These are phyloP conservation scores for Quercus tomentella DNA, from an alignment of 331 rosid species.

Conservation along the genomic window DNA sequence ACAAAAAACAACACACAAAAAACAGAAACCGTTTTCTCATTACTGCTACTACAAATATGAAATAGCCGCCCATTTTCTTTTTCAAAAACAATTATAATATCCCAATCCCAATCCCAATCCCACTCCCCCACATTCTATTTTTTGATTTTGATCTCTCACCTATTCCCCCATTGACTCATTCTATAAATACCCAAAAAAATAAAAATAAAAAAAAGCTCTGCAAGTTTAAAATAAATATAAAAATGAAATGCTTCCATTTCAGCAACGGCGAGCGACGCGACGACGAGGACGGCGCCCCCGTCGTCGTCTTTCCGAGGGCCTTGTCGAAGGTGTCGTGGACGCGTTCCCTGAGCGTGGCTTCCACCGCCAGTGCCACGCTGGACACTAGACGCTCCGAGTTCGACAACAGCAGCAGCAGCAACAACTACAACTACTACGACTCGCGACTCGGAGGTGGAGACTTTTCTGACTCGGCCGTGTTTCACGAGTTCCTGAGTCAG, in stretches of 20 bases:
- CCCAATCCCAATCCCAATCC: too few species aligned
- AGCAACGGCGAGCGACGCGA: constrained; percentile 44
- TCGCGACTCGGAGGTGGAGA: constrained; percentile 22
- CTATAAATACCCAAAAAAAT: not conserved
- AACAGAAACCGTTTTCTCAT: too few species aligned
- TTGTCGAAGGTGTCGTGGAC: constrained; percentile 85
- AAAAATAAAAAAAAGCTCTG: not conserved
- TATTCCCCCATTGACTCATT: not conserved
- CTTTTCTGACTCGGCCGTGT: constrained; percentile 52
- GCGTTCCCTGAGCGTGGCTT: constrained; percentile 82
- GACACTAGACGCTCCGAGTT: constrained; percentile 66
- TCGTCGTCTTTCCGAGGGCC: constrained; percentile 42
- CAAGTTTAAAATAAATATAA: not conserved
- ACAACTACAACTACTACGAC: too few species aligned
- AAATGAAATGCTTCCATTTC: constrained; percentile 94
- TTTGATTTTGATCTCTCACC: constrained; percentile 4
- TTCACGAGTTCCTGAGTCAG: constrained; percentile 51
- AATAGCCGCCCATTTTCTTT: constrained; percentile 19
- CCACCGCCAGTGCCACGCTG: constrained; percentile 53
- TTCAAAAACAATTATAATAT: not conserved
- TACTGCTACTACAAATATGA: not conserved
- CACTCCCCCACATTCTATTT: not conserved
- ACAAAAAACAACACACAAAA: not conserved
- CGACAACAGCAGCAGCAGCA: constrained; percentile 13
- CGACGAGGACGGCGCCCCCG: constrained; percentile 40